Percentiles rank a stretch among this genome's conserved stretches.
Conservation (phyloP, 306 rosid genomes). For the Hippophae rhamnoides region DNA sequence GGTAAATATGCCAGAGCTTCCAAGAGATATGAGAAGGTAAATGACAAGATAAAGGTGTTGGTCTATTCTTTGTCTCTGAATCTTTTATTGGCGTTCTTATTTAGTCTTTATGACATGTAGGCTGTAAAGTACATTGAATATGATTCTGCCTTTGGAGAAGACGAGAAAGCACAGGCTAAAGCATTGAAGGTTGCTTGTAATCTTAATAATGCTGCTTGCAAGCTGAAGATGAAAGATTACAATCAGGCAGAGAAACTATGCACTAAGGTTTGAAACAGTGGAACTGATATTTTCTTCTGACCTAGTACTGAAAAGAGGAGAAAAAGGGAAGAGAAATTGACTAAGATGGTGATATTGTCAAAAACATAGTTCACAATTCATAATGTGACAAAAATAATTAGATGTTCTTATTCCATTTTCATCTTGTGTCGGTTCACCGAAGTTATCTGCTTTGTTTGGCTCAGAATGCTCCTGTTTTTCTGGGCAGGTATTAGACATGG, state of each 20-base stretch:
- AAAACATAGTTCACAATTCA: too few relatives aligned
- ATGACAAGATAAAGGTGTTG: not conserved
- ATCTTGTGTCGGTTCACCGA: too few relatives aligned
- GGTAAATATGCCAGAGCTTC: slow-evolving; percentile 40
- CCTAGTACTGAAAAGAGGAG: too few relatives aligned
- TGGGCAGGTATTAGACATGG: slow-evolving; percentile 41
- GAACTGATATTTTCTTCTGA: not conserved
- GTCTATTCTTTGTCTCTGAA: not conserved
- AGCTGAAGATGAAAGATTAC: slow-evolving; percentile 40
- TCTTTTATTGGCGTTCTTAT: too few relatives aligned
- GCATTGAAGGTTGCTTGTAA: slow-evolving; percentile 38
- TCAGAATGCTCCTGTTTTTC: not conserved
- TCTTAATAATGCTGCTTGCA: slow-evolving; percentile 60
- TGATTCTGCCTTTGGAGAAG: slow-evolving; percentile 46
- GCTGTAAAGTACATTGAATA: slow-evolving; percentile 43
- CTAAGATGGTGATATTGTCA: too few relatives aligned
- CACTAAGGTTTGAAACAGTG: slow-evolving; percentile 31
- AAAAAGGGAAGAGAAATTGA: too few relatives aligned
- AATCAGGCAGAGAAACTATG: slow-evolving; percentile 42
- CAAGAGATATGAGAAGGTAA: slow-evolving; percentile 46
- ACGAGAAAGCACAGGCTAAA: slow-evolving; percentile 31
- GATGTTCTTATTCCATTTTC: too few relatives aligned
- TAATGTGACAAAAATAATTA: too few relatives aligned
- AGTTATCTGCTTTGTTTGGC: too few relatives aligned
- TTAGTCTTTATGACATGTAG: slow-evolving; percentile 15